These are phyloP conservation scores for Cryphonectria radicalis DNA, from an alignment of 2,329 filamentous ascomycete genomes.

Conservation along the genomic window DNA sequence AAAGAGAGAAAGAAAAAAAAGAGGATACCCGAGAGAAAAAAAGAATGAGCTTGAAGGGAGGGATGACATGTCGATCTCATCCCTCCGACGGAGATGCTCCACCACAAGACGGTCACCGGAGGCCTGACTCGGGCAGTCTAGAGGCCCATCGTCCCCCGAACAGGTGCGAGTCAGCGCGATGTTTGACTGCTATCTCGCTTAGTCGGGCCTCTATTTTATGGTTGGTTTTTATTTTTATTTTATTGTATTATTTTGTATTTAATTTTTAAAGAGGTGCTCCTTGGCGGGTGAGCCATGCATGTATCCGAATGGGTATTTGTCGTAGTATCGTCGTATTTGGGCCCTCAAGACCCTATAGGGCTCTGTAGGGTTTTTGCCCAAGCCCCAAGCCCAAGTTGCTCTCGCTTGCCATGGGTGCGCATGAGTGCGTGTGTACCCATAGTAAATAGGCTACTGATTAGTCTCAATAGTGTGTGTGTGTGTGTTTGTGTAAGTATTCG, in stretches of 20 bases:
- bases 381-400: not conserved
- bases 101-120: not conserved
- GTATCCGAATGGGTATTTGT: no score
- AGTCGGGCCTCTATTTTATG: not conserved
- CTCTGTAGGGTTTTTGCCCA: slow-evolving; percentile 1
- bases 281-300: not conserved
- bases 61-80: not conserved
- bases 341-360: not conserved
- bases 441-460: not conserved
- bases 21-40: no score
- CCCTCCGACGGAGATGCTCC: not conserved
- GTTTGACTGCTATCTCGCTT: not conserved
- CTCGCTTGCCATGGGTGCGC: not conserved
- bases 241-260: not conserved
- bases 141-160: not conserved
- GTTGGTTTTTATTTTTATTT: not conserved
- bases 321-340: not conserved
- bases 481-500: not conserved
- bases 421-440: not conserved
- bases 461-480: not conserved
- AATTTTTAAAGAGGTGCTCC: not conserved
- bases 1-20: no score
- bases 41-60: not conserved
- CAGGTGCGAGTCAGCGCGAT: not conserved
- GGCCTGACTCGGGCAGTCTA: not conserved